A percentile compares a stretch with the other conserved stretches of the same genome.
Evolutionary conservation across 306 rosid species (phyloP).

Genomic region (Lotus japonicus): DNA sequence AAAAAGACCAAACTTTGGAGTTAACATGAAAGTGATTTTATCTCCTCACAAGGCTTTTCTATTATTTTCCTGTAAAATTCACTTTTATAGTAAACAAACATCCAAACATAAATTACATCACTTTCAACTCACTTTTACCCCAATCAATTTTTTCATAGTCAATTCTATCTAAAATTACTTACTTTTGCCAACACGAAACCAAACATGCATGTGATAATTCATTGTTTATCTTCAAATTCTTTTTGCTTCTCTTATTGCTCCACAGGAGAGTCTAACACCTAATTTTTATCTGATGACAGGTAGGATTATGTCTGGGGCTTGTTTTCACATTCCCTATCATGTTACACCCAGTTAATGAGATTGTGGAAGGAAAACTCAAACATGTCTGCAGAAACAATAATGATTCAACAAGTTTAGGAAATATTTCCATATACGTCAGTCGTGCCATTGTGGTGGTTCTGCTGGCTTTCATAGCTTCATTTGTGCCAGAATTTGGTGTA

Average conservation of each 20-base stretch:
- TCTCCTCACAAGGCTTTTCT: too few relatives aligned
- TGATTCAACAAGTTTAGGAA: conserved; percentile 26
- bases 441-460: conserved; percentile 63
- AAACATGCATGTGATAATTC: background rate
- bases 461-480: conserved; percentile 56
- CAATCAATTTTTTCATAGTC: too few relatives aligned
- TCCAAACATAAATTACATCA: too few relatives aligned
- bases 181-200: too few relatives aligned
- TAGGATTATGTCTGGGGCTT: conserved; percentile 79
- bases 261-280: conserved; percentile 6
- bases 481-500: conserved; percentile 62
- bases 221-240: background rate
- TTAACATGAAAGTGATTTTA: too few relatives aligned
- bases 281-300: conserved; percentile 38
- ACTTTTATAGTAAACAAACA: too few relatives aligned
- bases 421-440: conserved; percentile 29
- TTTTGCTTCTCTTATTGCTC: background rate
- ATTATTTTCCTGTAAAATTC: too few relatives aligned
- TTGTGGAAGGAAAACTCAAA: conserved; percentile 52
- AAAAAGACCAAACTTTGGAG: too few relatives aligned
- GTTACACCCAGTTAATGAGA: conserved; percentile 82
- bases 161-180: too few relatives aligned
- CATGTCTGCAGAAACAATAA: background rate
- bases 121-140: too few relatives aligned
- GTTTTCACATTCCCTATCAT: conserved; percentile 82